Base-by-base conservation (phyloP, 352 stramenopile genomes). In the Salisapilia sapeloensis region DNA sequence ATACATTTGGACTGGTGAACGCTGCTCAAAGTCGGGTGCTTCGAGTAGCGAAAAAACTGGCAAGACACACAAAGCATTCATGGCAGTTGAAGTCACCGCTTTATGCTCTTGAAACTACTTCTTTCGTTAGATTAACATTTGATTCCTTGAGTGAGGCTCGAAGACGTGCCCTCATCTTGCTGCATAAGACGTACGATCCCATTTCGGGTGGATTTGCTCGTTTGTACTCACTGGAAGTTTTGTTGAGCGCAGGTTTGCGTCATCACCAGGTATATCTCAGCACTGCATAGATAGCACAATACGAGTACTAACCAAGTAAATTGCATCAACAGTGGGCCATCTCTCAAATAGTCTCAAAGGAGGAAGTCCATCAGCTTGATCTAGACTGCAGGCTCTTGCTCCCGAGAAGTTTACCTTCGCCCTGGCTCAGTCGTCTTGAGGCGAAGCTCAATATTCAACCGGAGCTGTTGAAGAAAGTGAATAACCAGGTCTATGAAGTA, bases 131-230 rank as follows among this genome's bases (percentile, higher is more conserved):
- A 4, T 35, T 89, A 10, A 78, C 60, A 2, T 89, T 84, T 39
- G 50, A 62, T 18, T 79, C 64, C n/a, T 48, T 76, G 6, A 50
- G 75, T 6, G 69, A 89, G 31, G 74, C 74, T 0, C 49, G 67
- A 5, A 62, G 69, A 13, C 65, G 74, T 13, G 66, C 66, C 8
- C 33, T 85, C 14, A 34, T 85, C 37, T 44, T 89, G 14, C 28
- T 85, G 8, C 60, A 59, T 27, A 83, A 83, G 42, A 89, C 74
- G 3, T 89, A 78, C 38, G 63, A 89, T 13, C 65, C 65, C 2
- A 38, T 71, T 16, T 60, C 53, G 0, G 41, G 46, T 23, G 74
- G 47, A 19, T 82, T 66, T 38, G 74, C 62, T 8, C 52, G 54
- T 5, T 34, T 89, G 30, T 83, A 64, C 16, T 61, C 65, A 26